phyloP scores from a whole-genome alignment of 23 red algal species.

The Cyanidiococcus yangmingshanensis region DNA sequence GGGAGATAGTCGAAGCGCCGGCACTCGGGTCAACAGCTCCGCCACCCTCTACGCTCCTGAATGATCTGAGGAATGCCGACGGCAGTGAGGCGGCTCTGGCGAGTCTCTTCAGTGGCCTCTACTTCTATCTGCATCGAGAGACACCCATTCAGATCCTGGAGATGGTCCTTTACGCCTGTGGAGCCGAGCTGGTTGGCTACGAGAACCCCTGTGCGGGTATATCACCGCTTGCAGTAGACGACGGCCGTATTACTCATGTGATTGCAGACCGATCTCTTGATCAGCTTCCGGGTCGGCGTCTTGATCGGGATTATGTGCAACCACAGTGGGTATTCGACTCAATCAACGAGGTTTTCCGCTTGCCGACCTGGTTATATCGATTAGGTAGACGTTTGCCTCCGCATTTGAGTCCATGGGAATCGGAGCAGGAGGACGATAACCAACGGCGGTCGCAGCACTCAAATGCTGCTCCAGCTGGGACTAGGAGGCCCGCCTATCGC shows the following conservation, averaged over 20 bases:
- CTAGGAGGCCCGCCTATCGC: conserved; percentile 36
- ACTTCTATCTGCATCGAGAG: conserved; percentile 70
- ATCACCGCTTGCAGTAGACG: background rate
- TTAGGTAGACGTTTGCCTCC: conserved; percentile 19
- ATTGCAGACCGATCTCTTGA: conserved; percentile 58
- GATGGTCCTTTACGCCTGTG: conserved; percentile 57
- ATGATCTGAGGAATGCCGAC: background rate
- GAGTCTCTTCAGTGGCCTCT: conserved; percentile 44
- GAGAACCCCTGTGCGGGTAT: conserved; percentile 18
- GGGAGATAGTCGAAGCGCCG: background rate
- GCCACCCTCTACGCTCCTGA: background rate
- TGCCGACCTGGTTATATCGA: conserved; percentile 32
- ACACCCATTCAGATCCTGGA: conserved; percentile 63
- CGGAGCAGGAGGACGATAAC: conserved; percentile 33
- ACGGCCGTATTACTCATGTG: conserved; percentile 50
- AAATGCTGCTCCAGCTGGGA: conserved; percentile 43
- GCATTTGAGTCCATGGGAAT: conserved; percentile 53
- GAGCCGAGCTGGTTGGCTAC: conserved; percentile 37
- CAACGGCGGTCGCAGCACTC: conserved; percentile 42
- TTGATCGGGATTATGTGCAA: conserved; percentile 89
- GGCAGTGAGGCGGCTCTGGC: background rate
- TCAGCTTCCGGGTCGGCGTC: conserved; percentile 21
- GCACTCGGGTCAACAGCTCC: background rate
- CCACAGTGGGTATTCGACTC: conserved; percentile 95
- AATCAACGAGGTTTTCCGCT: conserved; percentile 53